Evolutionary conservation across 371 early-diverging fungal species (phyloP), one percentile per base, ranked within the genome.

Genomic region (Syncephalis plumigaleata): DNA sequence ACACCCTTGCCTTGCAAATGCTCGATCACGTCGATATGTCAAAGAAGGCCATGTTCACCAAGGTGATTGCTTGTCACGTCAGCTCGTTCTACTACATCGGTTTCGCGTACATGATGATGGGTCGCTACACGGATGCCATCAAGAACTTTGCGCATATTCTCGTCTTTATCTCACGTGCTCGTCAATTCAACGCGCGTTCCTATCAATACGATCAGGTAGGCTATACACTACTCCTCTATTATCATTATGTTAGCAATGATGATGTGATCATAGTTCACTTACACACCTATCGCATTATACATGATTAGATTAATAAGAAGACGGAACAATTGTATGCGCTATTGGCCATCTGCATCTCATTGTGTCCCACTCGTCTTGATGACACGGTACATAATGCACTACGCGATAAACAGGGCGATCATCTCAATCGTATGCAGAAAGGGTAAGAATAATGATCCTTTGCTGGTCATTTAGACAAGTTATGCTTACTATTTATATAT

Each of bases 101-200:
- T 43, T 92, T 91, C 57, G 81, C 91, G 25, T 94, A 92, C 73
- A 77, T 91, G 87, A 94, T 94, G 95, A 84, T 91, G 82, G 73
- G 92, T 47, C 72, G 95, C 43, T 94, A 90, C 58, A 77, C 91
- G 36, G 95, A 94, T 58, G 95, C 95, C 47, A 87, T 90, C 71
- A 82, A 81, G 61, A 76, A 84, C 18, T 90, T 91, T 69, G 77
- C 87, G 16, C 85, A 86, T 56, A 82, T 91, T 57, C 72, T 91
- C 49, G 75, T 83, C 20, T 91, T 87, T 60, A 81, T 93, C 48
- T 72, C 82, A 53, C 77, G 91, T 49, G 21, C 21, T 15, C 40
- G 40, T 21, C 40, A 40, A 21, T 16, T 40, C n/a, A 16, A 40
- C 15, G 16, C 40, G 50, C 71, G 87, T 36, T 82, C 86, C 39